These are phyloP conservation scores for Pyracantha coccinea DNA, from an alignment of 331 rosid genomes.

Conservation along the genomic window DNA sequence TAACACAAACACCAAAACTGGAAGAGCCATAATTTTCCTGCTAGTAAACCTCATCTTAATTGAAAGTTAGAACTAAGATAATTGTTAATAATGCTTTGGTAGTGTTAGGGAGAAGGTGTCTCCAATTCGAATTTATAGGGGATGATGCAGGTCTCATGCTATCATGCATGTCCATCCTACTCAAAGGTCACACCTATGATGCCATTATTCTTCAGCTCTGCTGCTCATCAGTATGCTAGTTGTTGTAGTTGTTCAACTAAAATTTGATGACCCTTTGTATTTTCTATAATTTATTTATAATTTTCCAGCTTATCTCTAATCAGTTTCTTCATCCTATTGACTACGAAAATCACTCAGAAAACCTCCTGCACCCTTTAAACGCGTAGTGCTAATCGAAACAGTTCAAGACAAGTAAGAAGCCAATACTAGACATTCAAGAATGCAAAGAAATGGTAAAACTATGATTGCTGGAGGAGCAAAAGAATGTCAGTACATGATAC, in stretches of 20 bases:
- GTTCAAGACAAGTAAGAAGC: background rate
- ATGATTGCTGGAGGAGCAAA: background rate
- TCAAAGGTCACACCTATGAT: constrained; percentile 25
- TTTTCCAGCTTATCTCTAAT: background rate
- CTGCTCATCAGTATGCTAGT: background rate
- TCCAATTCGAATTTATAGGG: constrained; percentile 16
- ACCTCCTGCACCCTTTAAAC: background rate
- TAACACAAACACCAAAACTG: constrained; percentile 24
- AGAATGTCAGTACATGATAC: background rate
- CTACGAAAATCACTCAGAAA: too few species aligned
- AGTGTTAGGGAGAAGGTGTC: background rate
- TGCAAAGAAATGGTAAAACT: background rate
- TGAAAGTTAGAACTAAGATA: background rate
- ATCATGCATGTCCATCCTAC: constrained; percentile 27
- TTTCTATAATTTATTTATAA: background rate
- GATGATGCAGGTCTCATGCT: constrained; percentile 8
- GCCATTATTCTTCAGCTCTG: constrained; percentile 8
- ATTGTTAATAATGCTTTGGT: too few species aligned
- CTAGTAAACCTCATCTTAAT: constrained; percentile 35
- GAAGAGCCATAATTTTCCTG: constrained; percentile 10
- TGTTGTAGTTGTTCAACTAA: constrained; percentile 23
- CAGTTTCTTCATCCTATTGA: background rate
- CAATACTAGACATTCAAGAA: background rate
- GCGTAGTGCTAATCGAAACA: background rate
- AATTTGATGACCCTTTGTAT: constrained; percentile 25